A percentile compares a stretch with the other conserved stretches of the same genome.
Evolutionary conservation across 106 monocot genomes (phyloP).

Genomic region (Dendrobium chrysotoxum): DNA sequence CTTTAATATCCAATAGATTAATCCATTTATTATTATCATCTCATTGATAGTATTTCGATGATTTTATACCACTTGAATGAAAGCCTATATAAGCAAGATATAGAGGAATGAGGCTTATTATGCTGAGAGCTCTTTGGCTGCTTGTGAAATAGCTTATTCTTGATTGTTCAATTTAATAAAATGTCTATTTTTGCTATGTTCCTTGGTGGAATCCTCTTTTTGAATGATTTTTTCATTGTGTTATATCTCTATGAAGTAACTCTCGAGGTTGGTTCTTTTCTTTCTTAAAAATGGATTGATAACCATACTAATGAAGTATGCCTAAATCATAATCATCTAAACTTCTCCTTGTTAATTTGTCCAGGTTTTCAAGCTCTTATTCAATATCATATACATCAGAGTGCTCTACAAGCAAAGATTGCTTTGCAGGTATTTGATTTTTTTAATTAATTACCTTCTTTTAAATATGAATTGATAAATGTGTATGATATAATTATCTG

Average conservation of each 20-base stretch:
- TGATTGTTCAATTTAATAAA: background rate
- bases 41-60: background rate
- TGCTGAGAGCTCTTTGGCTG: background rate
- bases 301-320: background rate
- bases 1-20: background rate
- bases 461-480: slow-evolving; percentile 3
- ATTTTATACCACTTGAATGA: background rate
- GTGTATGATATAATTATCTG: slow-evolving; percentile 5
- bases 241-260: background rate
- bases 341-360: background rate
- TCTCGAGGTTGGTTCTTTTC: background rate
- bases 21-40: background rate
- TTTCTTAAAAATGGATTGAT: background rate
- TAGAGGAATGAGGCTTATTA: background rate
- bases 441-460: background rate
- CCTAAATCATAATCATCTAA: background rate
- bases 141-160: background rate
- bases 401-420: slow-evolving; percentile 69
- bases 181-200: background rate
- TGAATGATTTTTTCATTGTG: background rate
- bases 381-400: slow-evolving; percentile 65
- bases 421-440: slow-evolving; percentile 53
- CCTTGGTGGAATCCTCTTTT: background rate
- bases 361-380: slow-evolving; percentile 94
- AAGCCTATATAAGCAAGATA: background rate